Base-by-base conservation (phyloP, 1,139 yeast genomes). In the Wickerhamomyces sp. region DNA sequence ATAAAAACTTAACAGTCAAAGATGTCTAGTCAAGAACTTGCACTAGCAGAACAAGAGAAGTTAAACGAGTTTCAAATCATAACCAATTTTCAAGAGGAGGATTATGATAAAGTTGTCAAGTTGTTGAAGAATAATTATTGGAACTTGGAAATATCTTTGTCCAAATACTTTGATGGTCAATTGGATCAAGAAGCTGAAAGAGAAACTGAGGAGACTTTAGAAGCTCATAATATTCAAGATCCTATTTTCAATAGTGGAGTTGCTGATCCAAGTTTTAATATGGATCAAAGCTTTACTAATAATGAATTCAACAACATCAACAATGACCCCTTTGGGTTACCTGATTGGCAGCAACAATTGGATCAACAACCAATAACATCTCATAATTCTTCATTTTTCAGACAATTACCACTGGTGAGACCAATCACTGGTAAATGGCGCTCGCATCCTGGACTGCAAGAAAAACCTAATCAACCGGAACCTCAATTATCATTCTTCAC, bases 91-190 rank as follows among this genome's bases (percentile, higher is more conserved):
- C 62, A 65, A 2, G 68, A 65, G 23, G 65, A 61, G 0, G 68
- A 68, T 33, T 51, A 64, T 39, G 61, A 65, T 7, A 52, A 59
- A 31, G 62, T 68, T 14, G 63, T 68, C 18, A 55, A 55, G 39
- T 52, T 67, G 30, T 49, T 69, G 30, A 50, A 59, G 45, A 64
- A 65, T 43, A 66, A 66, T 49, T 62, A 67, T 32, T 69, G 73
- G 73, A 60, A 65, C 42, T 42, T 69, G 27, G 73, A 68, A 44
- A 55, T 64, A 13, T 65, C 71, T 3, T 37, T 69, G 34, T 62
- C 71, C n/a, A 60, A 66, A 35, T 69, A 62, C 47, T 68, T 66
- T 48, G 73, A 69, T 47, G 69, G 67, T 9, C 58, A 61, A 14
- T 58, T 66, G 27, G 51, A 51, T 11, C 49, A 51, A 10, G 54